These are phyloP conservation scores for Rhodotorula mucilaginosa DNA, from an alignment of 1,284 basidiomycete genomes.

Conservation along the genomic window DNA sequence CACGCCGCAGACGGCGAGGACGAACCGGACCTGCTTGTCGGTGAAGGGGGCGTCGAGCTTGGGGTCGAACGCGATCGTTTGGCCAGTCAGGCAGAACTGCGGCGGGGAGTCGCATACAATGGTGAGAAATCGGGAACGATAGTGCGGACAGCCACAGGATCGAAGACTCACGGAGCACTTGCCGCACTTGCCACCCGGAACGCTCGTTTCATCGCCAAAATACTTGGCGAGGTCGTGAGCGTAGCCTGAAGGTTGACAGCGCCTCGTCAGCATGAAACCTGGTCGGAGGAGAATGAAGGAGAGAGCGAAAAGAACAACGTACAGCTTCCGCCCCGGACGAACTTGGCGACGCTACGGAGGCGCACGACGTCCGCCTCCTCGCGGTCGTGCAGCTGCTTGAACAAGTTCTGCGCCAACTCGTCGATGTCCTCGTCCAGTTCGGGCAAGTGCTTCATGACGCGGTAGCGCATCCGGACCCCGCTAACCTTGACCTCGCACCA, in stretches of 20 bases:
- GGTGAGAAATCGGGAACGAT: no score
- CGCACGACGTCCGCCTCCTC: slow-evolving; percentile 55
- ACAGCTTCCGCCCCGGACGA: slow-evolving; percentile 56
- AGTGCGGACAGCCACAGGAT: no score
- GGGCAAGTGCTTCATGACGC: slow-evolving; percentile 51
- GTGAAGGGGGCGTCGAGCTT: slow-evolving; percentile 44
- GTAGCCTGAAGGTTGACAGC: slow-evolving; percentile 49
- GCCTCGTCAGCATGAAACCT: neutral
- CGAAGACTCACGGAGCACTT: slow-evolving; percentile 54
- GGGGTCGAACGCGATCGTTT: slow-evolving; percentile 50
- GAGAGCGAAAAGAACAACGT: slow-evolving; percentile 21
- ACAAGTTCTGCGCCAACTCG: slow-evolving; percentile 50
- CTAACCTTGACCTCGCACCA: slow-evolving; percentile 51
- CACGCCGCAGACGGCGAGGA: slow-evolving; percentile 54
- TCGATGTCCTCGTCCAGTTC: slow-evolving; percentile 50
- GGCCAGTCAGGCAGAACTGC: slow-evolving; percentile 31
- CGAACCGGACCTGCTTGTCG: slow-evolving; percentile 46
- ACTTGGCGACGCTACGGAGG: slow-evolving; percentile 53
- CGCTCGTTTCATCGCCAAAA: slow-evolving; percentile 55
- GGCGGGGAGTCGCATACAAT: no score
- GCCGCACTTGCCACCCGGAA: slow-evolving; percentile 54
- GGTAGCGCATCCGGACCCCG: slow-evolving; percentile 54
- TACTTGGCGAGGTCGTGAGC: slow-evolving; percentile 54
- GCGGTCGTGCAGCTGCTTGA: slow-evolving; percentile 51
- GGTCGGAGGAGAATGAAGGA: no score